Percentiles rank a stretch among this genome's conserved stretches.
Evolutionary conservation across 805 yeast species (phyloP).

Genomic region (Metschnikowia borealis): DNA sequence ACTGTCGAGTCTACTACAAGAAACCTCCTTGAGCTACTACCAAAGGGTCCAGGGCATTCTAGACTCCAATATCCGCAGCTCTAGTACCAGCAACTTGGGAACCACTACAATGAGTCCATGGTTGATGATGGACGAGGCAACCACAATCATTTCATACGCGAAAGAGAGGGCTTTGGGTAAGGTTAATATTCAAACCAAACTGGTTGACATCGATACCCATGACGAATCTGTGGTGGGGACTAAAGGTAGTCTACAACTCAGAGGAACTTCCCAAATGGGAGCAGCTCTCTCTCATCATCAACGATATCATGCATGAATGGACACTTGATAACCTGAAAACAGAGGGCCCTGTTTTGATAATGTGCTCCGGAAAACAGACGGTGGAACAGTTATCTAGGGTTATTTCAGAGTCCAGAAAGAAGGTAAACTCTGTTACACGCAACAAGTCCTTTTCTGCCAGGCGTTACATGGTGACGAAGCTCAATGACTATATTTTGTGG

Average conservation of each 20-base stretch:
- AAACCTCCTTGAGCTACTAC: constrained; percentile 70
- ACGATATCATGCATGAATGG: constrained; percentile 58
- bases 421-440: constrained; percentile 22
- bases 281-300: constrained; percentile 60
- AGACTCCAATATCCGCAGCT: constrained; percentile 54
- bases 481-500: constrained; percentile 49
- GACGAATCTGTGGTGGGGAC: constrained; percentile 12
- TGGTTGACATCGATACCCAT: constrained; percentile 11
- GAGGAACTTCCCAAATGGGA: constrained; percentile 94
- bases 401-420: constrained; percentile 37
- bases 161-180: constrained; percentile 62
- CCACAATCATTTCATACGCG: constrained; percentile 67
- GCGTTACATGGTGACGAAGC: constrained; percentile 48
- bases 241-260: constrained; percentile 42
- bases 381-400: constrained; percentile 50
- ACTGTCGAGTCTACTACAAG: constrained; percentile 48
- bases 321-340: constrained; percentile 27
- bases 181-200: constrained; percentile 19
- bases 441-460: constrained; percentile 38
- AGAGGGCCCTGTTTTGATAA: constrained; percentile 70
- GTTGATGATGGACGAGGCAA: constrained; percentile 81
- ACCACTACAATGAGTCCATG: constrained; percentile 67
- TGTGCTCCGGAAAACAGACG: constrained; percentile 56
- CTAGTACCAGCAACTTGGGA: constrained; percentile 33
- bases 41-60: constrained; percentile 65